Evolutionary conservation across 495 filamentous ascomycete species (phyloP), one percentile per base, ranked within the genome.

Genomic region (Hypoxylon cercidicola): DNA sequence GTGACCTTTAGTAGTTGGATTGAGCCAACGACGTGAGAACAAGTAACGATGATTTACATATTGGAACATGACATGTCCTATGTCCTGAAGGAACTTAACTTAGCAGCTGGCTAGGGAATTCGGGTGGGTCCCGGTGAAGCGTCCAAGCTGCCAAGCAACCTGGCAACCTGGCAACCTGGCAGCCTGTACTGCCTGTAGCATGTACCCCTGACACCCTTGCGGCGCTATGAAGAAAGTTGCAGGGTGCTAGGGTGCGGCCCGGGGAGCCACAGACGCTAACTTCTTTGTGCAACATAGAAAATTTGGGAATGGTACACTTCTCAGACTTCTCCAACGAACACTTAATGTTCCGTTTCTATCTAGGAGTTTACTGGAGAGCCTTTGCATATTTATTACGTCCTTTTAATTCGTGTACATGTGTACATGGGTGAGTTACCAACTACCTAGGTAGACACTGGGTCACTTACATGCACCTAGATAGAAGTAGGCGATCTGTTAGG

Each of bases 171-270:
- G n/a, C n/a, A n/a, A n/a, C n/a, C n/a, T n/a, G n/a, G n/a, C n/a
- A n/a, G n/a, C n/a, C n/a, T n/a, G n/a, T n/a, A n/a, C n/a, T n/a
- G n/a, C n/a, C n/a, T 28, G 25, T 28, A 28, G 3, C 25, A 28
- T 28, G 25, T 28, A 28, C 25, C 25, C 25, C 25, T 28, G 25
- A 28, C 25, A 28, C 58, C 57, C 58, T 67, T 62, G 58, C 64
- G 58, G 47, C 58, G 45, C 52, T 52, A 13, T 32, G 5, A 4
- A 16, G 8, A 10, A 43, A 35, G 58, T 55, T 41, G 64, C 64
- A 68, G n/a, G 54, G 59, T 62, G 64, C 53, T 58, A 54, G 43
- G 43, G 21, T 30, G 53, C 47, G 64, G 55, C 54, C 59, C 64
- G 58, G 45, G 41, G 55, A 43, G 37, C 23, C 21, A 49, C 16